These are phyloP conservation scores for Spencermartinsiella europaea DNA, from an alignment of 805 yeast species.

Conservation along the genomic window DNA sequence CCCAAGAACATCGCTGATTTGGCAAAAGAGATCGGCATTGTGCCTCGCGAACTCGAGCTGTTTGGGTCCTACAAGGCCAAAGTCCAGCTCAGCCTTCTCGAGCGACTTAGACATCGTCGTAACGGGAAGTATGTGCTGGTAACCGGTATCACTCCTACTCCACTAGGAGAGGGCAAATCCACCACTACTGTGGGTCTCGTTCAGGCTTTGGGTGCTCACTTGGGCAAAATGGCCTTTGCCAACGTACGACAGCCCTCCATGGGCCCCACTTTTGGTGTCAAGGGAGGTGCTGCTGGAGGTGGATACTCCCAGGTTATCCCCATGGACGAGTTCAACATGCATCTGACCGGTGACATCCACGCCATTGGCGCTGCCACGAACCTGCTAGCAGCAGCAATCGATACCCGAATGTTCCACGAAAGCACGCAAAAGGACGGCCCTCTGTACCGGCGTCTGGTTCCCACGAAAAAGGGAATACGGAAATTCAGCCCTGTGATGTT, in stretches of 20 bases:
- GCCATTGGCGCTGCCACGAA: slow-evolving; percentile 94
- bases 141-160: slow-evolving; percentile 98
- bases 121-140: slow-evolving; percentile 87
- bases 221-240: slow-evolving; percentile 78
- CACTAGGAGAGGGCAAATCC: slow-evolving; percentile 96
- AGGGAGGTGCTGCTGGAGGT: slow-evolving; percentile 99
- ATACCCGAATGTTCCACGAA: slow-evolving; percentile 96
- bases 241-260: slow-evolving; percentile 96
- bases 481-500: slow-evolving; percentile 74
- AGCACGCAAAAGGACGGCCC: slow-evolving; percentile 75
- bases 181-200: slow-evolving; percentile 95
- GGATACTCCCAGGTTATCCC: slow-evolving; percentile 98
- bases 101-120: slow-evolving; percentile 56
- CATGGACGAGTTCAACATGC: slow-evolving; percentile 98
- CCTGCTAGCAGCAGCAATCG: slow-evolving; percentile 92
- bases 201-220: slow-evolving; percentile 93
- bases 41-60: slow-evolving; percentile 73
- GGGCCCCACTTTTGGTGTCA: slow-evolving; percentile 99
- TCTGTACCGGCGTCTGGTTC: slow-evolving; percentile 80
- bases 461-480: slow-evolving; percentile 75
- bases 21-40: slow-evolving; percentile 78
- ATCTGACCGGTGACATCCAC: slow-evolving; percentile 95
- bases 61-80: slow-evolving; percentile 90
- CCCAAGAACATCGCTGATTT: slow-evolving; percentile 76
- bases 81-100: slow-evolving; percentile 62